phyloP scores from a whole-genome alignment of 2,329 filamentous ascomycete species.

The Pseudocercospora fuligena region DNA sequence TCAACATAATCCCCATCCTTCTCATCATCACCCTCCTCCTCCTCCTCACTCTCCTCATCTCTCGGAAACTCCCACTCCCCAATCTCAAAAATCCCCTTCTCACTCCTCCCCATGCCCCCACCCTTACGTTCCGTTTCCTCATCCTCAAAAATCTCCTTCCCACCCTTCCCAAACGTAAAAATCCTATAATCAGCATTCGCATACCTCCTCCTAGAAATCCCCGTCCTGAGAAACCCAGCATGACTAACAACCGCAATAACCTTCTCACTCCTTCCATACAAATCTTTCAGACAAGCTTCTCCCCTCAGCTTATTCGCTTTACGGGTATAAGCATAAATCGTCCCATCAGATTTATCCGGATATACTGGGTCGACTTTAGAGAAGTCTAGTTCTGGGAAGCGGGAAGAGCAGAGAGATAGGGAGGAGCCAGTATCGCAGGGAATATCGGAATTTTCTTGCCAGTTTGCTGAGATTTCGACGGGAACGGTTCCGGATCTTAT shows the following conservation, averaged over 20 bases:
- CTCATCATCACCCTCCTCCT: constrained; percentile 6
- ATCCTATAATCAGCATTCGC: constrained; percentile 31
- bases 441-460: constrained; percentile 61
- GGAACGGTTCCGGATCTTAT: constrained; percentile 58
- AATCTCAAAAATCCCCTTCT: constrained; percentile 26
- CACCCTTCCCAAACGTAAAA: constrained; percentile 24
- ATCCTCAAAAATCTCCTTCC: constrained; percentile 22
- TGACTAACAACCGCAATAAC: constrained; percentile 63
- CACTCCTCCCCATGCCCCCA: constrained; percentile 28
- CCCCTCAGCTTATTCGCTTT: constrained; percentile 61
- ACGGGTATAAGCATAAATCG: constrained; percentile 59
- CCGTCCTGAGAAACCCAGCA: constrained; percentile 29
- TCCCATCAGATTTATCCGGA: constrained; percentile 63
- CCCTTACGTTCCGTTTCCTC: constrained; percentile 22
- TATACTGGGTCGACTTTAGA: constrained; percentile 61
- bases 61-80: constrained; percentile 28
- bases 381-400: constrained; percentile 65
- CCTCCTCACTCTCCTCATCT: constrained; percentile 13
- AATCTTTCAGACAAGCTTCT: constrained; percentile 54
- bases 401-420: constrained; percentile 48
- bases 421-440: constrained; percentile 67
- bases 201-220: constrained; percentile 21
- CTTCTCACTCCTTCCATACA: constrained; percentile 62
- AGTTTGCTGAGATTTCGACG: constrained; percentile 63
- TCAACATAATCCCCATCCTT: constrained; percentile 2